Conservation (phyloP, 2,329 filamentous ascomycete genomes). For the Tolypocladium paradoxum region DNA sequence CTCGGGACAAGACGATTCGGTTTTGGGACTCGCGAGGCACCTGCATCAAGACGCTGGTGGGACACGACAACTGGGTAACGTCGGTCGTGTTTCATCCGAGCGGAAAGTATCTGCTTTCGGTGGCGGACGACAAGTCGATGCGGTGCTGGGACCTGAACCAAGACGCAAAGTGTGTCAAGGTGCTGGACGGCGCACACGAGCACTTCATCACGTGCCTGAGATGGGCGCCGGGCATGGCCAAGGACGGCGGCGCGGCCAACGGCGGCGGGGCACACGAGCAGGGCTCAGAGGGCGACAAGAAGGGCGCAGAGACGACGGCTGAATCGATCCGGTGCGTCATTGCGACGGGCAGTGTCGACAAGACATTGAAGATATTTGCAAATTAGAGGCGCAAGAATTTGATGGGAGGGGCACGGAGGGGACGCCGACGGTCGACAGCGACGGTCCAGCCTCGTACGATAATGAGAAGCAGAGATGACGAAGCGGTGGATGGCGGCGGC, state of each 20-base stretch:
- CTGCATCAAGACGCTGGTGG: conserved; percentile 70
- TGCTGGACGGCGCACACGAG: conserved; percentile 62
- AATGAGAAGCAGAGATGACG: not conserved
- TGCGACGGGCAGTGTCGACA: conserved; percentile 77
- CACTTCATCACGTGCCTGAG: conserved; percentile 80
- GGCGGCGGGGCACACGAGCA: conserved; percentile 5
- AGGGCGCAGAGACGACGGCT: conserved; percentile 36
- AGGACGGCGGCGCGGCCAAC: conserved; percentile 6
- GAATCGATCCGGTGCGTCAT: conserved; percentile 73
- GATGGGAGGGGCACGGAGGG: not conserved
- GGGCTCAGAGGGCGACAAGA: conserved; percentile 24
- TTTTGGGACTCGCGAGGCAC: conserved; percentile 82
- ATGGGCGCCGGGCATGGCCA: conserved; percentile 59
- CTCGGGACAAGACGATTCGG: conserved; percentile 81
- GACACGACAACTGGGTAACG: conserved; percentile 92
- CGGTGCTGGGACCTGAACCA: conserved; percentile 90
- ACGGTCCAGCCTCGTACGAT: not conserved
- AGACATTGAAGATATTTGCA: conserved; percentile 70
- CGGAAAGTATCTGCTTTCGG: conserved; percentile 80
- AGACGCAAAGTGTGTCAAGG: conserved; percentile 82
- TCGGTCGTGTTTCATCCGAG: conserved; percentile 81
- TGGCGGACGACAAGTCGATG: conserved; percentile 82
- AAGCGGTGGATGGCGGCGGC: not conserved
- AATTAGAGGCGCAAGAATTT: conserved; percentile 19
- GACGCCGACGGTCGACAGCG: not conserved